Evolutionary conservation across 306 rosid genomes (phyloP), one percentile per base, ranked within the genome.

Genomic region (Trifolium repens): DNA sequence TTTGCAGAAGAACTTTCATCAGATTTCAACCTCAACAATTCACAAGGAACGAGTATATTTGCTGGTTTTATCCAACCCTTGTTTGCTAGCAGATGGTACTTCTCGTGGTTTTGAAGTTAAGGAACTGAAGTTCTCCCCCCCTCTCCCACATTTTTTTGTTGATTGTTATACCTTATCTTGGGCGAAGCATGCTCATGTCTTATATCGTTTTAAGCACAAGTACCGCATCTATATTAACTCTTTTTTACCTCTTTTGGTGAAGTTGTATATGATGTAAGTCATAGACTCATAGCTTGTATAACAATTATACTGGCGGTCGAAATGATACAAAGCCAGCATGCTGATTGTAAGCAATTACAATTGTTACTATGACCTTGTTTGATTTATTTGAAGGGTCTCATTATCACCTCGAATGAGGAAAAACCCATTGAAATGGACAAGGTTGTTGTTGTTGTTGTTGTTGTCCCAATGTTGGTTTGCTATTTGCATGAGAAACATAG

Each of bases 241-340:
- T 35, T 52, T 37, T 53, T 1, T 3, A 60, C 34, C 34, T 44
- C 24, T 40, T 71, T 71, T 65, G 22, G 72, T 50, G 40, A 19
- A 54, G 67, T 69, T 74, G 85, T 80, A 80, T 37, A 74, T 69
- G 58, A 40, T 73, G 79, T 39, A 79, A 74, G 78, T 60, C 35
- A 32, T 32, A 32, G 5, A 32, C 32, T 71, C 68, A 74, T 74
- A 65, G 34, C 81, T 49, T 78, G 81, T 81, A 69, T 42, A 81
- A 66, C 58, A 30, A 43, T 60, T 44, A 54, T 61, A 46, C 10
- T 54, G 37, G 34, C 26, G 27, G 35, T 13, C 46, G 53, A 61
- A 46, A 4, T 46, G 37, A 54, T 64, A 71, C 58, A 52, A 67
- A 68, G 13, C 44, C 12, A 55, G 3, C 47, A 73, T 74, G 76